Base-by-base conservation (phyloP, 805 yeast species). In the Candida wancherniae region DNA sequence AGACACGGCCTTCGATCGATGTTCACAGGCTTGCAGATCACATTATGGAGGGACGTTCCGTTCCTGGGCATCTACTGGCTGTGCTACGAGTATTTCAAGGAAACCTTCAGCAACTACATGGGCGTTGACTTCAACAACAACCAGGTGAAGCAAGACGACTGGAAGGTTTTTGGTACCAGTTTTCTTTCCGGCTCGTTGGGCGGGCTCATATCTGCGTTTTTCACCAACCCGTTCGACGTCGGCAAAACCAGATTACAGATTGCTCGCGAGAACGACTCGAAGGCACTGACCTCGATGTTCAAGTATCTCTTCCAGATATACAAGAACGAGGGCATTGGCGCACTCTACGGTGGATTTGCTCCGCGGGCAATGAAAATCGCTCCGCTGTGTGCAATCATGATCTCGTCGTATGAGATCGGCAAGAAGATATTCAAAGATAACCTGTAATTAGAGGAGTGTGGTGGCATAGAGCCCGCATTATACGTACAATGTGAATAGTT, bases 301-400 rank as follows among this genome's bases (percentile, higher is more conserved):
- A 66, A 58, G 32, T 84, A 73, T 53, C 68, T 92, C 59, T 50
- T 56, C 18, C 65, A 69, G 15, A 88, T 92, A 21, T 67, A 74
- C 32, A 67, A 57, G 44, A 69, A 61, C 13, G 98, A 92, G 57
- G 98, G 98, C 0, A 27, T 75, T n/a, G 52, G 67, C 4, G 90
- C 97, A 0, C 61, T 92, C n/a, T 92, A 82, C 51, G 84, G 84
- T 21, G 98, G 98, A 0, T 60, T 87, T 22, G 65, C 75, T 2
- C 97, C 97, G 0, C 71, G 98, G 42, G 73, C 90, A 6, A 60
- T 90, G 55, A 92, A 92, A 53, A 83, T 92, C 16, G 95, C 97
- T 0, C 97, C 98, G 8, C 80, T 96, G 10, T 92, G 98, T 69
- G 98, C 98, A 2, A 90, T 92, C 22, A 92, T 92, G 98, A 87